These are phyloP conservation scores for Aspergillus arachidicola DNA, from an alignment of 2,329 filamentous ascomycete genomes.

Conservation along the genomic window DNA sequence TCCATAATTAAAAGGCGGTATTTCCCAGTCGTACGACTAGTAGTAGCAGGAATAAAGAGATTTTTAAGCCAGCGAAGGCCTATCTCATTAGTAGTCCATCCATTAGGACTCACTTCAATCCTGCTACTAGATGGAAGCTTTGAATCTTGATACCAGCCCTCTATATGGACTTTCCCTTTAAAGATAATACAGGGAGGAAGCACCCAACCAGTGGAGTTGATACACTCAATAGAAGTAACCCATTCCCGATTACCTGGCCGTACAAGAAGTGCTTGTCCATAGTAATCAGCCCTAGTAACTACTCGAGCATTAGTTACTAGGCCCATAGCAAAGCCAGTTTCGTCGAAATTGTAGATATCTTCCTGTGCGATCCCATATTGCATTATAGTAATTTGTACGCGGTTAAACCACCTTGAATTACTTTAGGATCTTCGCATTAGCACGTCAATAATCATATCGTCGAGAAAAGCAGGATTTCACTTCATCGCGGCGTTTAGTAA, in stretches of 20 bases:
- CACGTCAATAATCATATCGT: neutral
- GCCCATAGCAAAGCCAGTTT: neutral
- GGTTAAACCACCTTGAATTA: neutral
- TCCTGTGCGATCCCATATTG: neutral
- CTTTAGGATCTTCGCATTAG: neutral
- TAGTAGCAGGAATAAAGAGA: neutral
- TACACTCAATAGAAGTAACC: neutral
- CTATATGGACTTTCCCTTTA: neutral
- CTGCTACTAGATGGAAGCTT: neutral
- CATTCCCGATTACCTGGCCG: neutral
- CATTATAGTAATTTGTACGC: neutral
- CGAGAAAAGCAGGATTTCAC: neutral
- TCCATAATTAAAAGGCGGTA: too few relatives aligned
- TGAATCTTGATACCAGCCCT: neutral
- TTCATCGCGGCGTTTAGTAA: neutral
- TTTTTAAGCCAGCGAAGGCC: neutral
- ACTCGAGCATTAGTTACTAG: neutral
- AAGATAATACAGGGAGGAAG: neutral
- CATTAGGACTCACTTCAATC: neutral
- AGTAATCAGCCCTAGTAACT: neutral
- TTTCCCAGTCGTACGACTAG: too few relatives aligned
- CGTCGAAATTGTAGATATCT: too few relatives aligned
- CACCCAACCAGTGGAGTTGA: neutral
- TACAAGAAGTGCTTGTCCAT: neutral
- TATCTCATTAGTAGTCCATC: neutral